Percentiles rank a stretch among this genome's conserved stretches.
These are phyloP conservation scores for Ogataea ramenticola DNA, from an alignment of 805 yeast species.

Conservation along the genomic window DNA sequence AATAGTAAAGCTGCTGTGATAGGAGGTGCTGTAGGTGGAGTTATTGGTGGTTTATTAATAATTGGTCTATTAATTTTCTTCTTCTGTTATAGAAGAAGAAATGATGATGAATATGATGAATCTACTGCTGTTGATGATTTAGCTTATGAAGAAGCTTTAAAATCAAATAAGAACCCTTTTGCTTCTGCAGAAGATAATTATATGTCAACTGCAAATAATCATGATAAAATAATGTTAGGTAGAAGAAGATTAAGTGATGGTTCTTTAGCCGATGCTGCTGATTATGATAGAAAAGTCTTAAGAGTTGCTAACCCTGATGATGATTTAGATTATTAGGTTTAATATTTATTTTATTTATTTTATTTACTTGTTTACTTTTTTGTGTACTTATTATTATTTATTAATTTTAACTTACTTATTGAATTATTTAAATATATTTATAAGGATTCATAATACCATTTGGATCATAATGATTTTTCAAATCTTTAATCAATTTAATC, in stretches of 20 bases:
- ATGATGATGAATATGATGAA: slow-evolving; percentile 24
- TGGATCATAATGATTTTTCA: slow-evolving; percentile 85
- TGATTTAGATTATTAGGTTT: slow-evolving; percentile 13
- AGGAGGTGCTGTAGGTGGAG: slow-evolving; percentile 32
- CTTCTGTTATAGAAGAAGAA: slow-evolving; percentile 30
- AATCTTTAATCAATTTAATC: slow-evolving; percentile 64
- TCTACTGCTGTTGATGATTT: slow-evolving; percentile 42
- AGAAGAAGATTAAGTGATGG: slow-evolving; percentile 82
- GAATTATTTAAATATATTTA: slow-evolving; percentile 67
- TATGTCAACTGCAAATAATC: slow-evolving; percentile 9
- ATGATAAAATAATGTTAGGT: slow-evolving; percentile 62
- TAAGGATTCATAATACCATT: slow-evolving; percentile 90
- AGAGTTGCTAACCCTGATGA: slow-evolving; percentile 88
- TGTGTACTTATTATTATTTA: not conserved
- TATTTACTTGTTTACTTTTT: not conserved
- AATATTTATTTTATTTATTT: not conserved
- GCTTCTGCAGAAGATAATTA: slow-evolving; percentile 49
- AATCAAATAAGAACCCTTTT: slow-evolving; percentile 55
- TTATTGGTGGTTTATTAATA: slow-evolving; percentile 20
- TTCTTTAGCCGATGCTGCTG: slow-evolving; percentile 78
- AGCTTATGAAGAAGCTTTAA: slow-evolving; percentile 51
- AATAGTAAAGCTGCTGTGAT: slow-evolving; percentile 24
- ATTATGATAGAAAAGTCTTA: slow-evolving; percentile 70
- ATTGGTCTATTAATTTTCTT: slow-evolving; percentile 23
- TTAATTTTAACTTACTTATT: no score